Conservation (phyloP, 495 filamentous ascomycete species). For the Pseudomonodictys pantanalensis region DNA sequence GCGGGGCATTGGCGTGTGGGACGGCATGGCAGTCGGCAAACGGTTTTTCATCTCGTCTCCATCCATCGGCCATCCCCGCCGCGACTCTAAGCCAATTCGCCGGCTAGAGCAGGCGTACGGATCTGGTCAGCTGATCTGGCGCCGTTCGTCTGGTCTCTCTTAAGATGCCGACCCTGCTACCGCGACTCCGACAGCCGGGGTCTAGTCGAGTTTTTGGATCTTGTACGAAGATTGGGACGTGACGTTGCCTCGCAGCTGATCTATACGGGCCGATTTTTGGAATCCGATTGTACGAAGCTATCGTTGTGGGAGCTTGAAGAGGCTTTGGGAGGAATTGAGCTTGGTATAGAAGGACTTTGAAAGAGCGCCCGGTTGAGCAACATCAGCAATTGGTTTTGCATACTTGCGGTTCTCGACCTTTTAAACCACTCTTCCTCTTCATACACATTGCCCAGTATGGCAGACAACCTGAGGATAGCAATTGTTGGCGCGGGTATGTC, state of each 20-base stretch:
- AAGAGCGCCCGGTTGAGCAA: neutral
- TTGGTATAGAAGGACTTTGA: neutral
- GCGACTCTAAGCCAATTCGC: neutral
- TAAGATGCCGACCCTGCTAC: conserved; percentile 21
- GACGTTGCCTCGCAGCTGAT: too few relatives aligned
- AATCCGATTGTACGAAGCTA: neutral
- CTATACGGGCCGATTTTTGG: neutral
- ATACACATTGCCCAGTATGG: conserved; percentile 5
- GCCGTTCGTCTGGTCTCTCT: neutral
- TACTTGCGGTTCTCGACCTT: neutral
- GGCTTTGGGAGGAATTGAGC: neutral
- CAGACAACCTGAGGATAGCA: conserved; percentile 44
- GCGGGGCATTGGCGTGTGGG: neutral
- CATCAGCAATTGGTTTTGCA: too few relatives aligned
- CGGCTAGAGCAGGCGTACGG: neutral
- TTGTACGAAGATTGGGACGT: neutral
- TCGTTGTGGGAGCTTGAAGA: neutral
- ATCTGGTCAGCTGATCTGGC: neutral
- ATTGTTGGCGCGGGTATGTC: conserved; percentile 39
- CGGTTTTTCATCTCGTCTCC: neutral
- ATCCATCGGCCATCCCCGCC: neutral
- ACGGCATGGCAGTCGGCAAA: neutral
- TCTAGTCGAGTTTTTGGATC: neutral
- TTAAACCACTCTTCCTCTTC: neutral
- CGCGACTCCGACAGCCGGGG: conserved; percentile 6